phyloP scores from a whole-genome alignment of 2,329 filamentous ascomycete genomes.

The Aspergillus unguis region DNA sequence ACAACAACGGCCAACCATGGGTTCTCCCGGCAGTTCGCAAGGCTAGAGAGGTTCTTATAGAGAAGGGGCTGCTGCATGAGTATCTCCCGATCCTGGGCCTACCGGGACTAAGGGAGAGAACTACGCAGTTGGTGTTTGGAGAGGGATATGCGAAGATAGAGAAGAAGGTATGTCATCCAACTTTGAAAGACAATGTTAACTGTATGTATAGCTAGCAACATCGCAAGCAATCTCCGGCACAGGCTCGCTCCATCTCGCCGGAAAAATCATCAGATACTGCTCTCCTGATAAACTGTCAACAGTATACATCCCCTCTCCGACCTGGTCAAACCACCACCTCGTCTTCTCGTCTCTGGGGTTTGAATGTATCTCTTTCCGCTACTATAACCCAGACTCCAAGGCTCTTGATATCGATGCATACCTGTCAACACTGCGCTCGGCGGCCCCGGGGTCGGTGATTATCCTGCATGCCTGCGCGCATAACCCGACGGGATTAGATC shows the following conservation, averaged over 20 bases:
- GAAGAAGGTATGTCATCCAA: constrained; percentile 15
- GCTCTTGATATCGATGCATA: constrained; percentile 23
- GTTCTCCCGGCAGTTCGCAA: constrained; percentile 80
- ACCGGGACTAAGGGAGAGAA: constrained; percentile 73
- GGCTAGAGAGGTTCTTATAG: constrained; percentile 31
- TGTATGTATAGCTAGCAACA: constrained; percentile 44
- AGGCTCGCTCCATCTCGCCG: constrained; percentile 26
- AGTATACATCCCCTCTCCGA: constrained; percentile 89
- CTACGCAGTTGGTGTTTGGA: constrained; percentile 80
- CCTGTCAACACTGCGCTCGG: constrained; percentile 33
- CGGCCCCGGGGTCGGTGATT: constrained; percentile 74
- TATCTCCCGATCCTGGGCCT: constrained; percentile 92
- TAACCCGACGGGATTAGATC: constrained; percentile 94
- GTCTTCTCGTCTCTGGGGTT: constrained; percentile 87
- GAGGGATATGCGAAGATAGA: constrained; percentile 4
- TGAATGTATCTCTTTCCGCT: constrained; percentile 51
- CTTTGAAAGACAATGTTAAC: not conserved
- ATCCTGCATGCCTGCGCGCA: constrained; percentile 92
- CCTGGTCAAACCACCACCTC: constrained; percentile 96
- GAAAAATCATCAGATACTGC: constrained; percentile 16
- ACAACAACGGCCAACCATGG: constrained; percentile 91
- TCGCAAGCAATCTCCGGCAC: constrained; percentile 90
- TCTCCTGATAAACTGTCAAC: constrained; percentile 10
- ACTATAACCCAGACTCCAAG: constrained; percentile 20
- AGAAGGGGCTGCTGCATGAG: constrained; percentile 83